Percentiles rank a stretch among this genome's conserved stretches.
Evolutionary conservation across 2,329 filamentous ascomycete species (phyloP).

Genomic region (Clathrospora elynae): DNA sequence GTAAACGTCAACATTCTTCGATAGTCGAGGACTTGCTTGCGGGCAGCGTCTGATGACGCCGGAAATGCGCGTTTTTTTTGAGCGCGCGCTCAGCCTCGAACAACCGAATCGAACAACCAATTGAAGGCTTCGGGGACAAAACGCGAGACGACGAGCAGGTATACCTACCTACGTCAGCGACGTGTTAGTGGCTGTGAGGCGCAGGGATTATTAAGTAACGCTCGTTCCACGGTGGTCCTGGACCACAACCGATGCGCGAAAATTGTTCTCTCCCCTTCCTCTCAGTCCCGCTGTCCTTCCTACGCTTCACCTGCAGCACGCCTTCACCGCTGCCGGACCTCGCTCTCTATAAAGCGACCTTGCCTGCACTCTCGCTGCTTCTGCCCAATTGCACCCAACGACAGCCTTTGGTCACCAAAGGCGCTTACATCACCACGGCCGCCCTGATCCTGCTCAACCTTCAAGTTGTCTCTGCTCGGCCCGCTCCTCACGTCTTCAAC

Average conservation of each 20-base stretch:
- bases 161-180: too few relatives aligned
- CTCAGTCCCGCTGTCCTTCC: constrained; percentile 17
- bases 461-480: constrained; percentile 55
- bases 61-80: constrained; percentile 15
- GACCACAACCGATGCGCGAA: constrained; percentile 29
- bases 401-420: constrained; percentile 53
- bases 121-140: too few relatives aligned
- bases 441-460: constrained; percentile 51
- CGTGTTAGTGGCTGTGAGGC: constrained; percentile 17
- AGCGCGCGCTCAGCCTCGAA: constrained; percentile 12
- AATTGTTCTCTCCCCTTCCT: constrained; percentile 29
- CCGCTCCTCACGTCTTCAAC: constrained; percentile 57
- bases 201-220: constrained; percentile 19
- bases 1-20: neutral
- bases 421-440: constrained; percentile 52
- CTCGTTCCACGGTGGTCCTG: constrained; percentile 16
- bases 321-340: constrained; percentile 14
- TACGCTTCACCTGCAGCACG: constrained; percentile 11
- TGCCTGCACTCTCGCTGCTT: constrained; percentile 18
- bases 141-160: too few relatives aligned
- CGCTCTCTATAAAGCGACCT: constrained; percentile 14
- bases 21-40: neutral
- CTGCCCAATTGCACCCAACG: constrained; percentile 16
- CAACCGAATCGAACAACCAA: too few relatives aligned
- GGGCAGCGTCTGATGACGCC: neutral